Base-by-base conservation (phyloP, 768 basidiomycete genomes). In the Chlorophyllum brunneum region DNA sequence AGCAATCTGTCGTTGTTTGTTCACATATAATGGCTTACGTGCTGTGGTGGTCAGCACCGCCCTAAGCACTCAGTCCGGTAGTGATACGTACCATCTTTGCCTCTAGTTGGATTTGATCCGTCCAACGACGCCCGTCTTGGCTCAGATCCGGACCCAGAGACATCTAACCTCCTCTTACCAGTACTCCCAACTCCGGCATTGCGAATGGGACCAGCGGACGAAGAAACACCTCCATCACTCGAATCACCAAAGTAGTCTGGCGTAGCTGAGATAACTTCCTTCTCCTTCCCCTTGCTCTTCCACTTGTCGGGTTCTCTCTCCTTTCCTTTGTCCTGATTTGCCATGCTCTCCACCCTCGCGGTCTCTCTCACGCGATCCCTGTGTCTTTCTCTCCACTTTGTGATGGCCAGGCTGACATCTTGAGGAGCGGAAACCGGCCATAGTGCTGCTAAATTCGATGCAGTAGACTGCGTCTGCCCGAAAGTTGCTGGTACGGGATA, bases 231-330 rank as follows among this genome's bases (percentile, higher is more conserved):
- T 6, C 18, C 37, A 10, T 50, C 48, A 37, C 48, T 50, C 10
- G 18, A 33, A 42, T 51, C 40, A 51, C 49, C 30, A 22, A 41
- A 30, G 20, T 33, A 51, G 10, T 51, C 49, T 29, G 39, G 40
- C 5, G 39, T 27, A 18, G 22, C 38, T 16, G 22, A 23, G 5
- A 5, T 27, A n/a, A 11, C 23, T 20, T 24, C 30, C 38, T 50
- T 50, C 34, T 29, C 48, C 30, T 50, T 50, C n/a, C 47, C 23
- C 23, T 48, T 48, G 23, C n/a, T 24, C 36, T 24, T 22, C 23
- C 20, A 11, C n/a, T 26, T 37, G n/a, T 16, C 24, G 16, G 9
- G 16, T 44, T 11, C 39, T 33, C 20, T 34, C 24, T 6, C 39
- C 11, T 34, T 36, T 29, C 10, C 31, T n/a, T 26, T 34, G 16